Evolutionary conservation across 192 early-diverging fungal genomes (phyloP).

Genomic region (Geranomyces variabilis): DNA sequence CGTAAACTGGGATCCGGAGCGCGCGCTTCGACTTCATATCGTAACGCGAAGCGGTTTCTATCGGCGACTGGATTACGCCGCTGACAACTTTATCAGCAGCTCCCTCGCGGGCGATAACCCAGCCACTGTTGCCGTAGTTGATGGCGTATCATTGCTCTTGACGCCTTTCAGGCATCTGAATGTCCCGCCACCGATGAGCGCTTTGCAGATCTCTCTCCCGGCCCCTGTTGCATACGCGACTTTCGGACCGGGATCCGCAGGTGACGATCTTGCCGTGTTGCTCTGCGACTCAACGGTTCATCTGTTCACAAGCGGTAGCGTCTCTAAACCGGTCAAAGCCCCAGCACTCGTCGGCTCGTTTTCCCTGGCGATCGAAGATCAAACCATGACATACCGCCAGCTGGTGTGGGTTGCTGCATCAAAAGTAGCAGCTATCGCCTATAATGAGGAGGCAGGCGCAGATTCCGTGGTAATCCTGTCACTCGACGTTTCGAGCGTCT

Average conservation of each 20-base stretch:
- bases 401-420: constrained; percentile 63
- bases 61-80: constrained; percentile 38
- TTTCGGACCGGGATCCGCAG: constrained; percentile 62
- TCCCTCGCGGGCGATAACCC: constrained; percentile 44
- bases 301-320: constrained; percentile 19
- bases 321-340: constrained; percentile 43
- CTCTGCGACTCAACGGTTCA: constrained; percentile 54
- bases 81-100: constrained; percentile 47
- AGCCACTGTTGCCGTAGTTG: constrained; percentile 74
- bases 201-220: constrained; percentile 43
- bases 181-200: constrained; percentile 94
- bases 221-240: constrained; percentile 59
- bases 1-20: constrained; percentile 85
- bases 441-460: neutral
- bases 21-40: constrained; percentile 65
- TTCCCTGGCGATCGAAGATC: neutral
- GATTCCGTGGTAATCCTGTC: constrained; percentile 29
- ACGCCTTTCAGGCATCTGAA: constrained; percentile 84
- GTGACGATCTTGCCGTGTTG: constrained; percentile 76
- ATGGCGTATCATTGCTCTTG: constrained; percentile 66
- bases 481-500: neutral
- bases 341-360: constrained; percentile 25
- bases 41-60: constrained; percentile 38
- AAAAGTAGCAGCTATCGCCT: constrained; percentile 54
- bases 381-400: constrained; percentile 53